phyloP scores from a whole-genome alignment of 2,329 filamentous ascomycete genomes.

The Cordyceps cicadae region DNA sequence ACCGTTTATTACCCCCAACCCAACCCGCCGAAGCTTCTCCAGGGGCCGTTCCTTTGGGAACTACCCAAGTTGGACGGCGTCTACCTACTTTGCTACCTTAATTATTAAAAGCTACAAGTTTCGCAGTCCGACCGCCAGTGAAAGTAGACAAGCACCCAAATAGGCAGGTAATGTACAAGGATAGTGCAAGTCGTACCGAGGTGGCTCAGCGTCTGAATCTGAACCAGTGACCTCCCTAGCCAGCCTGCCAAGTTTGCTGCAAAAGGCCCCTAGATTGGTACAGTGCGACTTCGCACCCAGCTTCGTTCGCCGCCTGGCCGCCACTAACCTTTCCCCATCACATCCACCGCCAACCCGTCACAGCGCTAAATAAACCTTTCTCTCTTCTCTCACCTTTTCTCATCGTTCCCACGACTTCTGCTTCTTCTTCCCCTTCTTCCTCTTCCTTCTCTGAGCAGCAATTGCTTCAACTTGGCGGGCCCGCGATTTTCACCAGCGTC shows the following conservation, averaged over 20 bases:
- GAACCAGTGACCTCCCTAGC: background rate
- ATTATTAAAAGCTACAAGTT: background rate
- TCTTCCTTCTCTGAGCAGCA: slow-evolving; percentile 6
- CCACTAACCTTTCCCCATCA: background rate
- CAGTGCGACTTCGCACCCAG: slow-evolving; percentile 4
- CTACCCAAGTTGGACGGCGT: background rate
- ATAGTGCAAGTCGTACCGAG: background rate
- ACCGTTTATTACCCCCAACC: background rate
- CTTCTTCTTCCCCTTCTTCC: background rate
- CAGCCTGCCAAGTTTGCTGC: background rate
- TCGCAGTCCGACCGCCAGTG: background rate
- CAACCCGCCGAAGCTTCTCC: background rate
- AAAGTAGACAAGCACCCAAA: background rate
- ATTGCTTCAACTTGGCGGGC: slow-evolving; percentile 10
- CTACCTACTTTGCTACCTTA: background rate
- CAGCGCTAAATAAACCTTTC: slow-evolving; percentile 4
- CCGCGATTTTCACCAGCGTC: background rate
- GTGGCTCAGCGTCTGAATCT: too few species aligned
- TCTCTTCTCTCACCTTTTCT: slow-evolving; percentile 1
- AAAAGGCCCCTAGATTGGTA: background rate
- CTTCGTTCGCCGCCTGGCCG: background rate
- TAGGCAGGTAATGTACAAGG: background rate
- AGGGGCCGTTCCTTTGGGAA: background rate
- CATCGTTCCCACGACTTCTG: background rate
- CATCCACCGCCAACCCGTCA: background rate